Base-by-base conservation (phyloP, 2,329 filamentous ascomycete genomes). In the Grosmannia huntii region DNA sequence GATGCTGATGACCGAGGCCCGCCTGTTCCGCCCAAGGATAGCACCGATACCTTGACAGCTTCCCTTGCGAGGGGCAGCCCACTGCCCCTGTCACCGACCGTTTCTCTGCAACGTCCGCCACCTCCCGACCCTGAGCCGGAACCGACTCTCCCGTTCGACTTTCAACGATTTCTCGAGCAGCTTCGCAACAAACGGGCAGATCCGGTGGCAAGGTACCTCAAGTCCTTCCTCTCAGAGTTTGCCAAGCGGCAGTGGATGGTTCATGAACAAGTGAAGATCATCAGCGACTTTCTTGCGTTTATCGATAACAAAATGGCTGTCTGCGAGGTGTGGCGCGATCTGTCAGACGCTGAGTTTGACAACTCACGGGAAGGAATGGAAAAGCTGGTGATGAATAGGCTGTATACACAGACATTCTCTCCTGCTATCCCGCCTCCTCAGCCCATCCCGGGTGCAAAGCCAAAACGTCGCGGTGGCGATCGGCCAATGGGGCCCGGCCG, bases 231-330 rank as follows among this genome's bases (percentile, higher is more conserved):
- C 33, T 84, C 84, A 54, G 95, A 99, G 70, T 99, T 99, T 72
- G 89, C 85, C 41, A 99, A 97, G 75, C 89, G 91, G 65, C 94
- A 97, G 71, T 99, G 94, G 94, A 95, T 96, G 89, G 94, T 96
- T 7, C 94, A 99, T 69, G 94, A 99, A 73, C 94, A 99, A 71
- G 94, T 97, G 69, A 99, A 99, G 73, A 97, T 99, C 62, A 96
- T 99, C 61, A 84, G 89, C 64, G 95, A 99, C 69, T 99, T 99
- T 65, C 76, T 99, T 53, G 85, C 90, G 51, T 99, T 99, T 67
- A 99, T 99, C 63, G 88, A 89, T 57, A 96, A 96, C 73, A 97
- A 97, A 75, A 99, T 99, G 95, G 90, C 87, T 16, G 82, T 90
- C 63, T 99, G 94, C 68, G 94, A 99, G 62, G 90, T 99, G 3